phyloP scores from a whole-genome alignment of 1,284 basidiomycete genomes.

The Boletus mariae region DNA sequence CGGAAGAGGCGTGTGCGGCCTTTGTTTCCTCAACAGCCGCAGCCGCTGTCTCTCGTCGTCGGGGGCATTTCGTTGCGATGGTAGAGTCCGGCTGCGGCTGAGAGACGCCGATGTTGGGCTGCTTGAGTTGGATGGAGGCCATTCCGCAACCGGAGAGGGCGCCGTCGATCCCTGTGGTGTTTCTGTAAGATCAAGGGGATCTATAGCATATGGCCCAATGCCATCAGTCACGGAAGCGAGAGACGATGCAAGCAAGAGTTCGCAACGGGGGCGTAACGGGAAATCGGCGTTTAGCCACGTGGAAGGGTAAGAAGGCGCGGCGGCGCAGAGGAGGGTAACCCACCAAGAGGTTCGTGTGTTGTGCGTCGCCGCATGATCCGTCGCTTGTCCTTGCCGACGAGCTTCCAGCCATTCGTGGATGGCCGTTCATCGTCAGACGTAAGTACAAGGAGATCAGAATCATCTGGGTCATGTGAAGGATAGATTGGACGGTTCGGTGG shows the following conservation, averaged over 20 bases:
- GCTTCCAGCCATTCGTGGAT: slow-evolving; percentile 44
- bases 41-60: slow-evolving; percentile 39
- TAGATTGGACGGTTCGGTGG: slow-evolving; percentile 15
- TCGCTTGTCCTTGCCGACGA: slow-evolving; percentile 40
- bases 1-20: slow-evolving; percentile 33
- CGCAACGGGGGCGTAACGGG: background rate
- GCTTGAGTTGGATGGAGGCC: slow-evolving; percentile 31
- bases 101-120: slow-evolving; percentile 26
- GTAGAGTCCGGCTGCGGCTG: slow-evolving; percentile 59
- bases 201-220: slow-evolving; percentile 10
- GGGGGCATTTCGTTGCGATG: slow-evolving; percentile 36
- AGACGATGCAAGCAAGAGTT: background rate
- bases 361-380: slow-evolving; percentile 52
- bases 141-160: slow-evolving; percentile 44
- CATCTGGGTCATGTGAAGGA: slow-evolving; percentile 23
- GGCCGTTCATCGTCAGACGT: slow-evolving; percentile 46
- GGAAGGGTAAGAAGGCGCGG: slow-evolving; percentile 23
- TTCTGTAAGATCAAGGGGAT: slow-evolving; percentile 16
- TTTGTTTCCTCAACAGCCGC: slow-evolving; percentile 49
- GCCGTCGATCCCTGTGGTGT: slow-evolving; percentile 26
- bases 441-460: slow-evolving; percentile 37
- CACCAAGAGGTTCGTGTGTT: slow-evolving; percentile 52
- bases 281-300: slow-evolving; percentile 28
- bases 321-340: slow-evolving; percentile 37
- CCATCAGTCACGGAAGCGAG: background rate